Evolutionary conservation across 2,329 filamentous ascomycete species (phyloP), one percentile per base, ranked within the genome.

Genomic region (Aspergillus flavus): DNA sequence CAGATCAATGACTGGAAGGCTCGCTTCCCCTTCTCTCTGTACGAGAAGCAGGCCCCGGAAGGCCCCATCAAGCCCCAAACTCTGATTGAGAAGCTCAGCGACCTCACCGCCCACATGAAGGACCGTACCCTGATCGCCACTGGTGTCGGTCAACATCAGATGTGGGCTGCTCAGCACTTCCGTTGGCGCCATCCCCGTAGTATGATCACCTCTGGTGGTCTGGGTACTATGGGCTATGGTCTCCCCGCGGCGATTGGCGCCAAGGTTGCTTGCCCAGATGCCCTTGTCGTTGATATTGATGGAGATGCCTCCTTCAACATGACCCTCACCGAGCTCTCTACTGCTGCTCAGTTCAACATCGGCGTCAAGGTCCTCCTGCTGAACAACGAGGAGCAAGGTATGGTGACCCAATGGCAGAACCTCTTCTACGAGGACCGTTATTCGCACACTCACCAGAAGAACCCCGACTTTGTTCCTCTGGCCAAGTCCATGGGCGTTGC

Each of bases 261-360:
- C 73, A 97, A 97, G 85, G 94, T 97, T 57, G 91, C 89, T 21
- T 85, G 85, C 53, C 89, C 90, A 3, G 91, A 97, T 58, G 89
- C 91, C 65, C 87, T 96, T 57, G 94, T 98, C 64, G 88, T 98
- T 64, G 94, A 98, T 78, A 96, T 98, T 73, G 95, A 99, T 76
- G 95, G 95, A 66, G 95, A 98, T 77, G 95, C 94, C n/a, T 97
- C 94, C 4, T 98, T 99, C 84, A 92, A 93, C 85, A 98, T 99
- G 95, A 98, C 95, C 6, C 85, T 97, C 64, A 97, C 94, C 1
- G 95, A 99, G 82, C 88, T 99, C 59, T 92, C 91, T 53, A 97
- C 94, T 1, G 94, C 94, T 48, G 88, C 91, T 10, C 94, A 99
- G 81, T 98, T 98, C 84, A 92, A 95, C 82, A 97, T 98, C 77